Percentiles rank a stretch among this genome's conserved stretches.
These are phyloP conservation scores for Diospyros kaki DNA, from an alignment of 148 eudicot genomes.

Conservation along the genomic window DNA sequence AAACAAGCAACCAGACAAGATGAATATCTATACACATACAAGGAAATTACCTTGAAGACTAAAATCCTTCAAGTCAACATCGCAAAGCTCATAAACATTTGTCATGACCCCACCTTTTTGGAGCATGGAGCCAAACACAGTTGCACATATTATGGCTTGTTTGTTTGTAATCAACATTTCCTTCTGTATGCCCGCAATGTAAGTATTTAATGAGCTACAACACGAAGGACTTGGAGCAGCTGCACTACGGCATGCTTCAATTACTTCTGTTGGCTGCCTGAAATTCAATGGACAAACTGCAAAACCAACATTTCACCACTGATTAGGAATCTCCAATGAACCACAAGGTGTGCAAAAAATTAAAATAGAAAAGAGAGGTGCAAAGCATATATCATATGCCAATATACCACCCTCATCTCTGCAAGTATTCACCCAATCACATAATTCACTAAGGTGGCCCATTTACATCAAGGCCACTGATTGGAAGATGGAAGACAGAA, in stretches of 20 bases:
- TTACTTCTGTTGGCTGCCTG: slow-evolving; percentile 68
- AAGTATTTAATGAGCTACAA: slow-evolving; percentile 76
- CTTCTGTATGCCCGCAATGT: slow-evolving; percentile 71
- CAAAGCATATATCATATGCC: neutral
- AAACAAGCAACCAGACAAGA: neutral
- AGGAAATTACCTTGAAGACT: slow-evolving; percentile 65
- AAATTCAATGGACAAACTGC: slow-evolving; percentile 87
- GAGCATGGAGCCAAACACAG: slow-evolving; percentile 69
- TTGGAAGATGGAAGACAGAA: neutral
- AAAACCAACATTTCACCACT: slow-evolving; percentile 12
- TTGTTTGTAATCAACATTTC: slow-evolving; percentile 87
- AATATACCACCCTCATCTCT: neutral
- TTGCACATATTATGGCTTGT: slow-evolving; percentile 93
- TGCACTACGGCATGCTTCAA: slow-evolving; percentile 66
- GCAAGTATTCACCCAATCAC: neutral
- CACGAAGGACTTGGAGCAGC: slow-evolving; percentile 89
- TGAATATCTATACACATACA: neutral
- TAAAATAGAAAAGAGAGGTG: neutral
- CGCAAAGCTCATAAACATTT: slow-evolving; percentile 89
- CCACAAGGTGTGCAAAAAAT: neutral
- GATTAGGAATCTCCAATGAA: neutral
- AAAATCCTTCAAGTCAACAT: slow-evolving; percentile 88
- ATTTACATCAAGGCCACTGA: neutral
- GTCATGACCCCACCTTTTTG: slow-evolving; percentile 84
- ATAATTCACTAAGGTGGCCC: neutral